Base-by-base conservation (phyloP, 192 early-diverging fungal genomes). In the Oehlia diaphana region DNA sequence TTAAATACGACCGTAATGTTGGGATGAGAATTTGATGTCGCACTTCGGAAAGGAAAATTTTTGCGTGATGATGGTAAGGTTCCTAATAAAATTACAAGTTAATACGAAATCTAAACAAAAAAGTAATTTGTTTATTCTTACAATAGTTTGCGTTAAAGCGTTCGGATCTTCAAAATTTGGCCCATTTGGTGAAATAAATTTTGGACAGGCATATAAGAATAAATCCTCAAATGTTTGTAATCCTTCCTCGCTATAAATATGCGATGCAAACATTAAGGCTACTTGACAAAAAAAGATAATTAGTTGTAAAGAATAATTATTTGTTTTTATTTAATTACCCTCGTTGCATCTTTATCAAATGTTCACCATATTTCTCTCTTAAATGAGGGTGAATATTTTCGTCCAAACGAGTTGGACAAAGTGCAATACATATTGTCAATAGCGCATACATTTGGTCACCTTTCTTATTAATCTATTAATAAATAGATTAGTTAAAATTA, bases 361-460 rank as follows among this genome's bases (percentile, higher is more conserved):
- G 96, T 66, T 99, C 97, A 23, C 92, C 94, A 84, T 96, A 94
- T 89, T 97, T 97, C 81, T 99, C 97, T 81, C 94, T 90, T 78
- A 99, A 81, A 44, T 91, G 82, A 66, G 84, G 89, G 89, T 99
- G 96, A 77, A 97, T 94, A 83, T 91, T 91, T 82, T 99, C 97
- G 86, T 99, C 97, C 47, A 99, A 87, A 31, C 95, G 92, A 61
- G 93, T 93, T n/a, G 97, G 97, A 81, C 92, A 95, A 70, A 99
- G 88, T 21, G 96, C 90, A 37, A 99, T 92, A 79, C 94, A 95
- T 69, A 97, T 92, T 63, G 95, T 90, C 64, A 99, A 88, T 13
- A 99, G 88, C 3, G 95, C 94, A 84, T 97, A 97, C 93, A 97
- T 99, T 83, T 97, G 95, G 65, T 97, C 97, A 79, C 92, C 92